These are phyloP conservation scores for Corrigiola litoralis DNA, from an alignment of 179 eudicot species.

Conservation along the genomic window DNA sequence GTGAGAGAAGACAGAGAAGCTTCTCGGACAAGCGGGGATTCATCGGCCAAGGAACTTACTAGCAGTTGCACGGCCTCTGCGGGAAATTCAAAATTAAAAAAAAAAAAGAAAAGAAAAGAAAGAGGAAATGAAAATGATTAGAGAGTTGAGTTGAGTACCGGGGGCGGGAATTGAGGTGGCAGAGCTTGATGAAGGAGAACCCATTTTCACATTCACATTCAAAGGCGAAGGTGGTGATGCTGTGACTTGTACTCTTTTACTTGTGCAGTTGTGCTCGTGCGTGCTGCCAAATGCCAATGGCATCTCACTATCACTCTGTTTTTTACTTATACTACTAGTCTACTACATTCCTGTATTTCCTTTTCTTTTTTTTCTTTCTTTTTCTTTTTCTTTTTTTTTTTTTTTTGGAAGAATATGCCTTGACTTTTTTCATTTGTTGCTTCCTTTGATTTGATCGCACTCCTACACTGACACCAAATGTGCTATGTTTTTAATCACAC, in stretches of 20 bases:
- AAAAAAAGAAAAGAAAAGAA: neutral
- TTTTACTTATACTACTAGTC: too few species aligned
- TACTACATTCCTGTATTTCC: too few species aligned
- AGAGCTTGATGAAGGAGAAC: constrained; percentile 70
- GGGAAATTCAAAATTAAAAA: neutral
- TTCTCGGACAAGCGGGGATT: constrained; percentile 65
- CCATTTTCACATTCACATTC: constrained; percentile 33
- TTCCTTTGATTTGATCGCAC: neutral
- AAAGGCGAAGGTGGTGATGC: constrained; percentile 13
- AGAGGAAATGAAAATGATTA: neutral
- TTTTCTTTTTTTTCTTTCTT: too few species aligned
- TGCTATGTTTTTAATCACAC: too few species aligned
- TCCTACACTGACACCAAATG: neutral
- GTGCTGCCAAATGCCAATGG: too few species aligned
- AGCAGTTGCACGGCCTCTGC: constrained; percentile 86
- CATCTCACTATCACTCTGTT: too few species aligned
- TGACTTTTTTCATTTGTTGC: neutral
- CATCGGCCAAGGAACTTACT: constrained; percentile 72
- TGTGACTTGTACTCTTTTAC: constrained; percentile 1
- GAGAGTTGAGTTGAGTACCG: constrained; percentile 30
- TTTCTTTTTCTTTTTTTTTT: neutral
- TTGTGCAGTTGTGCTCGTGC: too few species aligned
- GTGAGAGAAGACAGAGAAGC: constrained; percentile 86
- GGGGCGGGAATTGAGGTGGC: constrained; percentile 71
- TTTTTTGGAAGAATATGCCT: constrained; percentile 6